A percentile compares a stretch with the other conserved stretches of the same genome.
Conservation (phyloP, 2,329 filamentous ascomycete genomes). For the Botrytis cinerea region DNA sequence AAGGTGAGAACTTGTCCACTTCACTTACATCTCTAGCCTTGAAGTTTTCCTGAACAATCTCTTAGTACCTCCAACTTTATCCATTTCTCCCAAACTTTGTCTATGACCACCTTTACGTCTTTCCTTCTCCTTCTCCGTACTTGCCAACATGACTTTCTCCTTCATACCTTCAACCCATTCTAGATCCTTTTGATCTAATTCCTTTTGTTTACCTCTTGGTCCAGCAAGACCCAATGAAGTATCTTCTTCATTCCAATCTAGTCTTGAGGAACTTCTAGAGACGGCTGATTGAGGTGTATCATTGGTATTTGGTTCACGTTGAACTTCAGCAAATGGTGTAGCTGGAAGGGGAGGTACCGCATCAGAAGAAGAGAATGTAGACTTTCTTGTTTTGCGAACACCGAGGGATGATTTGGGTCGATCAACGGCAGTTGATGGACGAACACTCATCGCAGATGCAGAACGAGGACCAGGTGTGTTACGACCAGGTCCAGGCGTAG, state of each 20-base stretch:
- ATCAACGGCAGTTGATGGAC: slow-evolving; percentile 35
- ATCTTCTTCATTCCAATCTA: slow-evolving; percentile 63
- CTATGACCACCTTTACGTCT: slow-evolving; percentile 32
- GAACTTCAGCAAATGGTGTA: slow-evolving; percentile 19
- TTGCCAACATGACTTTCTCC: slow-evolving; percentile 73
- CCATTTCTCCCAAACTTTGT: slow-evolving; percentile 64
- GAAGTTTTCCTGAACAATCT: slow-evolving; percentile 55
- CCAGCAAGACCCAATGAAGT: slow-evolving; percentile 62
- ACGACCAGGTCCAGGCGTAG: slow-evolving; percentile 40
- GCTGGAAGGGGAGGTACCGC: slow-evolving; percentile 33
- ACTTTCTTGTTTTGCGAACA: slow-evolving; percentile 37
- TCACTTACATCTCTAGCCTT: slow-evolving; percentile 11
- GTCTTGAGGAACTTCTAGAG: slow-evolving; percentile 44
- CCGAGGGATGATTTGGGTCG: slow-evolving; percentile 37
- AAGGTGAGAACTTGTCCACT: background rate
- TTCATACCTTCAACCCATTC: slow-evolving; percentile 84
- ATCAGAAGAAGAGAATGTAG: slow-evolving; percentile 24
- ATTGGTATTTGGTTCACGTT: slow-evolving; percentile 19
- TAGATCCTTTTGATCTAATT: slow-evolving; percentile 70
- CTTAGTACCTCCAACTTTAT: slow-evolving; percentile 72
- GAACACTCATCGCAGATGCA: slow-evolving; percentile 30
- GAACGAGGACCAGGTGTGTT: slow-evolving; percentile 46
- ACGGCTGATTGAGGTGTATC: slow-evolving; percentile 25
- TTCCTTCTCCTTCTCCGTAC: slow-evolving; percentile 54
- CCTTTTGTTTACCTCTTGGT: slow-evolving; percentile 63